phyloP scores from a whole-genome alignment of 1,139 yeast species.

The Kodamaea suecica region DNA sequence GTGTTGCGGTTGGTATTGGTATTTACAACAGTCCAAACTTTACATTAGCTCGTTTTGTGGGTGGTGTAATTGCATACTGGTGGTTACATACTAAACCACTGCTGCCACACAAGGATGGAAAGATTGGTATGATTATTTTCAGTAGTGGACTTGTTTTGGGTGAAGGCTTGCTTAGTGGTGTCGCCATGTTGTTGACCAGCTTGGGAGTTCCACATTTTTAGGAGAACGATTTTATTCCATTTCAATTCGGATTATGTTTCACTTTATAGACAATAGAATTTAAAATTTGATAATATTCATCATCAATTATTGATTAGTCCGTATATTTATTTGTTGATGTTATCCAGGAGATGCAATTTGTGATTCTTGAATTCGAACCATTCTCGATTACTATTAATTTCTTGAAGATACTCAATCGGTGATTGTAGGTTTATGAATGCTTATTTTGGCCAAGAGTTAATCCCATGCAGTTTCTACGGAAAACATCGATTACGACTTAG shows the following conservation, averaged over 20 bases:
- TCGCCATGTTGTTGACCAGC: slow-evolving; percentile 75
- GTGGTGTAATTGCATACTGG: slow-evolving; percentile 70
- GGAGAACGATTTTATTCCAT: slow-evolving; percentile 2
- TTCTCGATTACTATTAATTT: too few relatives aligned
- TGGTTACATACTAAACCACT: slow-evolving; percentile 46
- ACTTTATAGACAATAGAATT: neutral
- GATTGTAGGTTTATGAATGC: too few relatives aligned
- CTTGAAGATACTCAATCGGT: too few relatives aligned
- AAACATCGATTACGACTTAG: too few relatives aligned
- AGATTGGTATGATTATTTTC: slow-evolving; percentile 74
- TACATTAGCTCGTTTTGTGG: slow-evolving; percentile 87
- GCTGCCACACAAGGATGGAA: slow-evolving; percentile 28
- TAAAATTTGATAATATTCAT: too few relatives aligned
- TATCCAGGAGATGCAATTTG: too few relatives aligned
- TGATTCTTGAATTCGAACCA: too few relatives aligned
- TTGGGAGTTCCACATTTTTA: slow-evolving; percentile 48
- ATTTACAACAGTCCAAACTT: slow-evolving; percentile 91
- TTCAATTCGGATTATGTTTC: neutral
- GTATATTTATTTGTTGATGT: too few relatives aligned
- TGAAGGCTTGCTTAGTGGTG: slow-evolving; percentile 84
- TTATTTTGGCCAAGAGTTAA: too few relatives aligned
- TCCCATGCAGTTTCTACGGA: too few relatives aligned
- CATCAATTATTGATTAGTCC: too few relatives aligned
- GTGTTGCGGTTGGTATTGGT: slow-evolving; percentile 97
- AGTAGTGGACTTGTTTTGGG: slow-evolving; percentile 93